A percentile compares a stretch with the other conserved stretches of the same genome.
phyloP scores from a whole-genome alignment of 768 basidiomycete genomes.

The Imleria badia region DNA sequence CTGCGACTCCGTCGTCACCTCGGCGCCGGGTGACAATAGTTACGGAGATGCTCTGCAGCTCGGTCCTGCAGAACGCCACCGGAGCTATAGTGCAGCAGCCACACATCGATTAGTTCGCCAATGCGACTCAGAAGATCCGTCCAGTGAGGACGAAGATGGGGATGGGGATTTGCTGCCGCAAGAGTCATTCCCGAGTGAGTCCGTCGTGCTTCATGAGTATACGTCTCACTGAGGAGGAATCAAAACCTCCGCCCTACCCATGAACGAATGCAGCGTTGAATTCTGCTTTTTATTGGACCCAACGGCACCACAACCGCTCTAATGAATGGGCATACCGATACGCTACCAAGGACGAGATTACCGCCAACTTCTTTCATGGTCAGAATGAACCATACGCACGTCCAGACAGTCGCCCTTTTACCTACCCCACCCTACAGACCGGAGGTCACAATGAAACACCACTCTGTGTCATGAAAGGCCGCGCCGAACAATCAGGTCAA shows the following conservation, averaged over 20 bases:
- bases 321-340: slow-evolving; percentile 32
- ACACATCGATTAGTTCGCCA: background rate
- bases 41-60: slow-evolving; percentile 1
- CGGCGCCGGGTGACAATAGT: background rate
- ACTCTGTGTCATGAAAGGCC: slow-evolving; percentile 9
- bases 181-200: slow-evolving; percentile 30
- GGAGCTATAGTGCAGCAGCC: background rate
- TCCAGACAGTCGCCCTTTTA: background rate
- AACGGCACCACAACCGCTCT: background rate
- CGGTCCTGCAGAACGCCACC: background rate
- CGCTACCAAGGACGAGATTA: slow-evolving; percentile 31
- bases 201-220: background rate
- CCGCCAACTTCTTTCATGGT: slow-evolving; percentile 24
- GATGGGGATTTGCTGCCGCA: slow-evolving; percentile 6
- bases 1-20: background rate
- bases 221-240: slow-evolving; percentile 1
- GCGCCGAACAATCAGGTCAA: background rate
- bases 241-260: background rate
- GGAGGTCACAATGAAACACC: slow-evolving; percentile 2
- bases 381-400: slow-evolving; percentile 14
- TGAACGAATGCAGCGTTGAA: slow-evolving; percentile 19
- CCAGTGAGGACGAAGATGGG: slow-evolving; percentile 21
- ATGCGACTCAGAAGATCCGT: slow-evolving; percentile 1
- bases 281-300: slow-evolving; percentile 13
- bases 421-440: background rate